Base-by-base conservation (phyloP, 2,329 filamentous ascomycete genomes). In the Samsoniella hepiali region DNA sequence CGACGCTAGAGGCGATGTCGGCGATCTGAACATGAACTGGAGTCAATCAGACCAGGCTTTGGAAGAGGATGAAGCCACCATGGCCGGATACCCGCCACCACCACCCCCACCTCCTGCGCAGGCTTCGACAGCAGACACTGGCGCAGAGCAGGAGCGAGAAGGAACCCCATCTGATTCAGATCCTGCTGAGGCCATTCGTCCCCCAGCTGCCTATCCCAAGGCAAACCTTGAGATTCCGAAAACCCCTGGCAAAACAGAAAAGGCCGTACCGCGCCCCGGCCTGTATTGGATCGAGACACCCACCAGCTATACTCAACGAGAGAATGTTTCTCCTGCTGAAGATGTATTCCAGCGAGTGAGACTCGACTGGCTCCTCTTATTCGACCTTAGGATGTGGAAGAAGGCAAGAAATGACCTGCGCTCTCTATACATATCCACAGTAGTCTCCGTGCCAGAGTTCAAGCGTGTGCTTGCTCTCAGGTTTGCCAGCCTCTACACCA, bases 381-480 rank as follows among this genome's bases (percentile, higher is more conserved):
- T 97, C 73, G 95, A 99, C 74, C 78, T 99, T 58, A 84, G 95
- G 49, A 87, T 99, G 83, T 99, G 95, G 95, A 99, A 99, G 77
- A 95, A 93, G 73, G 86, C 96, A 38, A 88, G 95, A 63, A 93
- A 94, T 57, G 91, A 96, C 72, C 83, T 99, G 63, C 88, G 95
- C 38, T 91, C 97, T 67, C 84, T 99, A 1, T 98, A 97, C 76
- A 97, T 99, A 69, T 95, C 91, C 56, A 99, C 95, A 0, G 92
- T 99, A 5, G 93, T 99, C 55, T 92, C 91, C 6, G 92, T 99
- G 62, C 94, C 95, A 5, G 87, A 96, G 72, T 99, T 99, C 83
- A 99, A 99, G 78, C 88, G 94, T 27, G 87, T 99, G 10, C 82
- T 99, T 62, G 93, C 94, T 2, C 81, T 99, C 50, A 87, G 95